These are phyloP conservation scores for Phoenix roebelenii DNA, from an alignment of 176 grass and related monocot genomes.

Conservation along the genomic window DNA sequence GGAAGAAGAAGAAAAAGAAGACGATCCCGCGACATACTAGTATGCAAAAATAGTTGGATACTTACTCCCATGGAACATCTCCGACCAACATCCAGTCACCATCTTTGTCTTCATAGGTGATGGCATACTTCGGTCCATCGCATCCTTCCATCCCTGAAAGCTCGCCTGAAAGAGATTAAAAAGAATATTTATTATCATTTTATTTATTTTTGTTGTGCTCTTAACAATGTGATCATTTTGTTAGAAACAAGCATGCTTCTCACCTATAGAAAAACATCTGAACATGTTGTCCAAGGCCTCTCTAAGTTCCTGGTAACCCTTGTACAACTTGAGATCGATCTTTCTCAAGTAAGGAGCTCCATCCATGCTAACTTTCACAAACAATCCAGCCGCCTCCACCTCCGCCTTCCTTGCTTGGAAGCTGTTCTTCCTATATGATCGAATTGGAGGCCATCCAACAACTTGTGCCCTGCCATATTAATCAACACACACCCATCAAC, in stretches of 20 bases:
- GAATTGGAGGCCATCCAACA: constrained; percentile 83
- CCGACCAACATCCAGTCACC: constrained; percentile 85
- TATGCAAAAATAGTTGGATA: background rate
- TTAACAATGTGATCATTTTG: background rate
- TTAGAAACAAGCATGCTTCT: background rate
- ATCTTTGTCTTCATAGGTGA: constrained; percentile 78
- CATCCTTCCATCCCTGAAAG: background rate
- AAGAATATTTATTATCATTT: background rate
- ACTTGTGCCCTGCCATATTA: constrained; percentile 60
- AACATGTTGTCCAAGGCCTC: constrained; percentile 81
- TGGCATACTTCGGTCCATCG: constrained; percentile 35
- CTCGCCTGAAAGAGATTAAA: too few species aligned
- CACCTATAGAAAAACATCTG: constrained; percentile 47
- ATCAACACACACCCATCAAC: background rate
- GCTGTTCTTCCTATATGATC: constrained; percentile 84
- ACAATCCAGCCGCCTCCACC: constrained; percentile 29
- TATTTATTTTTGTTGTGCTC: background rate
- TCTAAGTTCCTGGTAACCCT: constrained; percentile 75
- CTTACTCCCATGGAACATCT: constrained; percentile 83
- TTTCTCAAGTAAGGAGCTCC: constrained; percentile 76
- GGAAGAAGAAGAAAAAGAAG: background rate
- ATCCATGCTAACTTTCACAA: constrained; percentile 96
- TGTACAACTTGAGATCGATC: constrained; percentile 69
- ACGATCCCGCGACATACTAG: background rate
- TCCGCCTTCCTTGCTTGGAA: constrained; percentile 37